Evolutionary conservation across 1,284 basidiomycete genomes (phyloP), one percentile per base, ranked within the genome.

Genomic region (Puccinia polysora): DNA sequence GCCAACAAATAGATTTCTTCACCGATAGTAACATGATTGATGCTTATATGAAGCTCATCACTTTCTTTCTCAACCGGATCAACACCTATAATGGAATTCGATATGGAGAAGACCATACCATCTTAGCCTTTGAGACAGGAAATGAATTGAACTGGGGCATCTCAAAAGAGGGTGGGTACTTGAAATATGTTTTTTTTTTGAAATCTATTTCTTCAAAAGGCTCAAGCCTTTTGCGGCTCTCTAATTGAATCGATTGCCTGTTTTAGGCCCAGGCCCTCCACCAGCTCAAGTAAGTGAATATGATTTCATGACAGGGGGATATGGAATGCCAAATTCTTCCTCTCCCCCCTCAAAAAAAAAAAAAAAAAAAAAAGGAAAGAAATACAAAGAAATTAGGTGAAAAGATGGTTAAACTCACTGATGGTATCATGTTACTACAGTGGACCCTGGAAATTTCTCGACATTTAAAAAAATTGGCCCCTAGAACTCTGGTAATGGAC

Each of bases 81-180:
- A 59, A 59, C n/a, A 59, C 56, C 25, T n/a, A 36, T 12, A 59
- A 59, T n/a, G 56, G 56, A 3, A 59, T n/a, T 7, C n/a, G 34
- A 4, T 59, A 59, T 30, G 56, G 56, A 59, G 14, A 59, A 8
- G 56, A 59, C 40, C 30, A 59, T 36, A 59, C 56, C 4, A 36
- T 59, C 40, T 36, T 59, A 14, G 56, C 28, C 6, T 30, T 59
- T 30, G 28, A 59, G 32, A 59, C 56, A 34, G 56, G 56, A 59
- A 59, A 59, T 38, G 56, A 59, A 59, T 4, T 59, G 25, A 59
- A 59, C 40, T 59, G 56, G 56, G 43, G 43, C 10, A 45, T n/a
- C n/a, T 10, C 40, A n/a, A n/a, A n/a, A n/a, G n/a, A n/a, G n/a
- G n/a, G n/a, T n/a, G n/a, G n/a, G n/a, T n/a, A n/a, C n/a, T n/a